phyloP scores from a whole-genome alignment of 1,139 yeast species.

The Pichia sp. region DNA sequence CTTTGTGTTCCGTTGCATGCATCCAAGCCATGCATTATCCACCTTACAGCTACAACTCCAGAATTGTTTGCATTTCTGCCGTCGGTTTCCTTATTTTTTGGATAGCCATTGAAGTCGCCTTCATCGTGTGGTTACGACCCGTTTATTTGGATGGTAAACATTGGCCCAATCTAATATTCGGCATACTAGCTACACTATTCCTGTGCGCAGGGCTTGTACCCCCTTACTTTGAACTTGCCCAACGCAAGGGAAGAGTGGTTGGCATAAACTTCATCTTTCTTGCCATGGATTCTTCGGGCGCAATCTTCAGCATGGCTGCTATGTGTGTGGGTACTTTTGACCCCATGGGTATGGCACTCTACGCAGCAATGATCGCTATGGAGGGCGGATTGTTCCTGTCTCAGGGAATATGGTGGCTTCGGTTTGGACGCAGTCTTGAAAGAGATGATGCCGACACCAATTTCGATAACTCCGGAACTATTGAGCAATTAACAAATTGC shows the following conservation, averaged over 20 bases:
- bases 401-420: conserved; percentile 42
- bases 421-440: conserved; percentile 26
- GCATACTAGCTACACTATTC: conserved; percentile 65
- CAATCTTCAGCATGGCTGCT: conserved; percentile 45
- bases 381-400: conserved; percentile 45
- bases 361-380: conserved; percentile 42
- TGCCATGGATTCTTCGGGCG: conserved; percentile 45
- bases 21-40: conserved; percentile 49
- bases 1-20: conserved; percentile 45
- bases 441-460: background rate
- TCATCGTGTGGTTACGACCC: conserved; percentile 45
- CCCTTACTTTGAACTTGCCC: conserved; percentile 77
- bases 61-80: conserved; percentile 26
- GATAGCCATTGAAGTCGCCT: conserved; percentile 41
- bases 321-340: conserved; percentile 43
- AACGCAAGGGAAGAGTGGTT: conserved; percentile 67
- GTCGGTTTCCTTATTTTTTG: conserved; percentile 32
- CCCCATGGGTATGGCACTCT: conserved; percentile 44
- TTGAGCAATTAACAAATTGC: too few relatives aligned
- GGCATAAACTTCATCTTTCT: conserved; percentile 51
- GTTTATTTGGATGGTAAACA: conserved; percentile 38
- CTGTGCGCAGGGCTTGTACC: conserved; percentile 78
- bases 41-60: conserved; percentile 31
- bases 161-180: conserved; percentile 49
- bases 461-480: background rate